These are phyloP conservation scores for Suillus plorans DNA, from an alignment of 768 basidiomycete species.

Conservation along the genomic window DNA sequence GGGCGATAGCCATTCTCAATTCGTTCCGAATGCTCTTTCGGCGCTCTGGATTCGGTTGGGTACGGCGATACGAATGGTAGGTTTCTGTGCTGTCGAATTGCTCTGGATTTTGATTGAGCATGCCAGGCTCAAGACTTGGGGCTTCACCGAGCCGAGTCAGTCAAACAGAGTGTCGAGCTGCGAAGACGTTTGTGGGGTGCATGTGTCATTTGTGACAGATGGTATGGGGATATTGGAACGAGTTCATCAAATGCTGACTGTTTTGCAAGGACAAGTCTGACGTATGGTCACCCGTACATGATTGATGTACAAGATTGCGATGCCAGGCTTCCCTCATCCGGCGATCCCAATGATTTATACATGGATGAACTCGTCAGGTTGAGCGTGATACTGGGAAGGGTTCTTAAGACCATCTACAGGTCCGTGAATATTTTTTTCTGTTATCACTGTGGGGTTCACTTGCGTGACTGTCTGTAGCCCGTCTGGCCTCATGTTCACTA, in stretches of 20 bases:
- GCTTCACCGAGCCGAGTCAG: conserved; percentile 87
- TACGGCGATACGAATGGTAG: conserved; percentile 89
- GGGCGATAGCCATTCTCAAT: conserved; percentile 89
- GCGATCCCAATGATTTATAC: conserved; percentile 75
- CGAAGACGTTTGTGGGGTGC: conserved; percentile 90
- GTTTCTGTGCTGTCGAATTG: conserved; percentile 24
- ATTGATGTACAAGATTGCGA: conserved; percentile 98
- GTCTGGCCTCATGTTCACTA: conserved; percentile 83
- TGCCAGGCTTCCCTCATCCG: conserved; percentile 87
- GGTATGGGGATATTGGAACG: conserved; percentile 46
- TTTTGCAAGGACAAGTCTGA: conserved; percentile 69
- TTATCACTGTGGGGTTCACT: conserved; percentile 11
- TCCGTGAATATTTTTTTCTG: conserved; percentile 25
- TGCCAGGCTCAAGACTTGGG: conserved; percentile 93
- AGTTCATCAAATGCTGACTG: conserved; percentile 7
- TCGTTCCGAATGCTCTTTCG: conserved; percentile 81
- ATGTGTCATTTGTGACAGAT: conserved; percentile 93
- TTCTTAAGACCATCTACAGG: conserved; percentile 94
- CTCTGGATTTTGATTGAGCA: conserved; percentile 15
- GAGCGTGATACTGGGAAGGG: conserved; percentile 86
- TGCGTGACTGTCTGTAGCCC: conserved; percentile 47
- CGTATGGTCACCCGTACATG: conserved; percentile 93
- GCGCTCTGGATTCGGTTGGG: conserved; percentile 85
- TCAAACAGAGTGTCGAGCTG: conserved; percentile 81
- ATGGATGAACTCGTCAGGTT: conserved; percentile 91